phyloP scores from a whole-genome alignment of 2,329 filamentous ascomycete genomes.

The Cercospora sp. region DNA sequence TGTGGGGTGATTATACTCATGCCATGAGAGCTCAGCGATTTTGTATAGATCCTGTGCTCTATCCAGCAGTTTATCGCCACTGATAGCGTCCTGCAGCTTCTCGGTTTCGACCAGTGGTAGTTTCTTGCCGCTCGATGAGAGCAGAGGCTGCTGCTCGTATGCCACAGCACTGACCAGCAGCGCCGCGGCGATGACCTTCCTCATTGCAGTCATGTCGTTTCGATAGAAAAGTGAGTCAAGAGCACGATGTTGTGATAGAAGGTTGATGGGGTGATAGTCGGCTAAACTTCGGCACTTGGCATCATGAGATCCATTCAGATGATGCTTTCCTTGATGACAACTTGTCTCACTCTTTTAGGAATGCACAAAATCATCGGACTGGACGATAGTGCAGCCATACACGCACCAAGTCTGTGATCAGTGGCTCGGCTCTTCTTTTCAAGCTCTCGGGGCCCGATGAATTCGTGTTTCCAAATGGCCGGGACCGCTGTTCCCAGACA shows the following conservation, averaged over 20 bases:
- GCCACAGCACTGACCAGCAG: conserved; percentile 6
- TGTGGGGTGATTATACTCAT: conserved; percentile 67
- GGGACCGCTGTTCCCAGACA: neutral
- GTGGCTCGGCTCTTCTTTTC: neutral
- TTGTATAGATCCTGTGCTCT: conserved; percentile 63
- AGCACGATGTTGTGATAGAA: conserved; percentile 2
- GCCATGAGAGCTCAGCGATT: conserved; percentile 59
- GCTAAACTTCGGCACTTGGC: conserved; percentile 3
- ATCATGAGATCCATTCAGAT: neutral
- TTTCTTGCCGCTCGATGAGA: conserved; percentile 13
- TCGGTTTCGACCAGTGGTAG: conserved; percentile 36
- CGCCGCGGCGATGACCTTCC: neutral
- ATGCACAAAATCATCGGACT: neutral
- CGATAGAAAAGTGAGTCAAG: neutral
- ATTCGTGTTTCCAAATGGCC: neutral
- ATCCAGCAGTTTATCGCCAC: conserved; percentile 55
- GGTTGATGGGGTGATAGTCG: conserved; percentile 7
- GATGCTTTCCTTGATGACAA: neutral
- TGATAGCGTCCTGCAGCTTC: conserved; percentile 59
- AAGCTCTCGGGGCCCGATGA: neutral
- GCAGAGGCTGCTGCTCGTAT: conserved; percentile 19
- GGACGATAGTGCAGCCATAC: neutral
- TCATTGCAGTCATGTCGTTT: neutral
- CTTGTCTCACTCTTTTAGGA: neutral
- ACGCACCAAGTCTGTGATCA: neutral